Percentiles rank a stretch among this genome's conserved stretches.
These are phyloP conservation scores for Penicillium canescens DNA, from an alignment of 495 filamentous ascomycete genomes.

Conservation along the genomic window DNA sequence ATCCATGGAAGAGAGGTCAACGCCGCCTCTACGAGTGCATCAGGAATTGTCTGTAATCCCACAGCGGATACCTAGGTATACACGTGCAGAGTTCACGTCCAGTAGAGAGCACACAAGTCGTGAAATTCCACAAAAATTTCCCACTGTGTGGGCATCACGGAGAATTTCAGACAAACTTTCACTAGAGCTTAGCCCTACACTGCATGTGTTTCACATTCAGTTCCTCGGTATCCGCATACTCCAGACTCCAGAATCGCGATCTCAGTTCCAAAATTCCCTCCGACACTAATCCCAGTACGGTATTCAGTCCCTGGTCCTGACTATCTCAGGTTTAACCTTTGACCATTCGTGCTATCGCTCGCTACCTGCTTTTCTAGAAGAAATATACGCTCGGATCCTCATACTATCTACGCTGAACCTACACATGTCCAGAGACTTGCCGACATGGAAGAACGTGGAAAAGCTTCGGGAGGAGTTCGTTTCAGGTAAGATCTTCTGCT, in stretches of 20 bases:
- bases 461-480: not conserved
- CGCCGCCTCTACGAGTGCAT: not conserved
- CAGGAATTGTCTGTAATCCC: not conserved
- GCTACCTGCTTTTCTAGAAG: not conserved
- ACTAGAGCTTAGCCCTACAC: not conserved
- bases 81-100: no score
- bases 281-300: not conserved
- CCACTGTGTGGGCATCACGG: no score
- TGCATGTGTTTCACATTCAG: constrained; percentile 6
- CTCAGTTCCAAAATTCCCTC: not conserved
- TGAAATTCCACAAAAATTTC: no score
- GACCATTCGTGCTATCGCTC: constrained; percentile 3
- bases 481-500: constrained; percentile 24
- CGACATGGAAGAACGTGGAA: constrained; percentile 13
- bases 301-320: not conserved
- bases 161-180: no score
- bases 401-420: not conserved
- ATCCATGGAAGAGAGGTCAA: constrained; percentile 11
- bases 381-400: not conserved
- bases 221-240: constrained; percentile 9
- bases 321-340: not conserved
- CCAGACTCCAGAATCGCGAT: constrained; percentile 6
- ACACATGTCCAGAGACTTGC: not conserved
- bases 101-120: no score
- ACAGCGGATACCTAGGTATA: no score